phyloP scores from a whole-genome alignment of 352 stramenopile genomes.

The Pythium rhizo-oryzae region DNA sequence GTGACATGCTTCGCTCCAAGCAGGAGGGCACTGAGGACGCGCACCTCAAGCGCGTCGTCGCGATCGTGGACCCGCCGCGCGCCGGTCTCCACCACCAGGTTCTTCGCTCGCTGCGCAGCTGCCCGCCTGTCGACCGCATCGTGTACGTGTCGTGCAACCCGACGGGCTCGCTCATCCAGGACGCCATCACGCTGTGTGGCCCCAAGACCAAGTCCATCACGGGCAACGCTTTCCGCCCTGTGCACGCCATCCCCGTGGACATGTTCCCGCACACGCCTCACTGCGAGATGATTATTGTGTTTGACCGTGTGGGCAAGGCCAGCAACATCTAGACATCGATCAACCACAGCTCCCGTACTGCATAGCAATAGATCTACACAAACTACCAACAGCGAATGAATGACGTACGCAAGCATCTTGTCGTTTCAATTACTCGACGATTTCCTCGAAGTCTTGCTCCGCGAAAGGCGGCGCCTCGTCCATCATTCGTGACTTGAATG shows the following conservation, averaged over 20 bases:
- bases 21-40: constrained; percentile 49
- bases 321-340: constrained; percentile 18
- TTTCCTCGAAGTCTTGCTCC: constrained; percentile 73
- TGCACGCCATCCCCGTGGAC: constrained; percentile 95
- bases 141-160: constrained; percentile 99
- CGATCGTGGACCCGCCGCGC: constrained; percentile 97
- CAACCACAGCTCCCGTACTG: not conserved
- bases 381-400: not conserved
- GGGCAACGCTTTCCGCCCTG: constrained; percentile 91
- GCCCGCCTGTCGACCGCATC: constrained; percentile 83
- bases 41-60: constrained; percentile 85
- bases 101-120: constrained; percentile 84
- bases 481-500: constrained; percentile 83
- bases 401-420: constrained; percentile 7
- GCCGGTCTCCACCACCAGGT: constrained; percentile 95
- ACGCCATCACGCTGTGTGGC: constrained; percentile 90
- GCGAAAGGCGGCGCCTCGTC: constrained; percentile 61
- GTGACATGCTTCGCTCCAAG: constrained; percentile 73
- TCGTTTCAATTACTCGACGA: constrained; percentile 22
- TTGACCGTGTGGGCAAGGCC: constrained; percentile 82
- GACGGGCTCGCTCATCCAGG: constrained; percentile 92
- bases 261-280: constrained; percentile 99
- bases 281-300: constrained; percentile 99
- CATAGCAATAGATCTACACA: constrained; percentile 10
- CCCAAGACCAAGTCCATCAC: constrained; percentile 93